Evolutionary conservation across 1,139 yeast species (phyloP).

Genomic region (Pichia sp.): DNA sequence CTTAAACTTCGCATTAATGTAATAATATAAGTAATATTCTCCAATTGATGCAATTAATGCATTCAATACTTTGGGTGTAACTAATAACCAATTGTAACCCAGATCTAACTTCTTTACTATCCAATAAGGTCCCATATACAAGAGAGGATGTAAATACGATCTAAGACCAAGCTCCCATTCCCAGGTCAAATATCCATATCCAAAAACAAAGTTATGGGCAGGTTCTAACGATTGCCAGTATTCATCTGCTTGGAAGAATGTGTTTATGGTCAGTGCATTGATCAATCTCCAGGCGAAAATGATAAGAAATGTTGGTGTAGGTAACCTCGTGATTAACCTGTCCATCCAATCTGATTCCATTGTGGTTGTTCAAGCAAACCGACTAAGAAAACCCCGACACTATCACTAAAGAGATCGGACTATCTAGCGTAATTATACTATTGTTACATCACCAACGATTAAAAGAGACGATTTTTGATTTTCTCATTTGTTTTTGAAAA

Average conservation of each 20-base stretch:
- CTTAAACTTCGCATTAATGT: constrained; percentile 36
- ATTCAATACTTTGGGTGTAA: constrained; percentile 60
- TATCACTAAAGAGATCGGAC: too few relatives aligned
- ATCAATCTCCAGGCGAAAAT: constrained; percentile 35
- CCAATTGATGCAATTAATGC: constrained; percentile 67
- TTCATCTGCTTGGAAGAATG: constrained; percentile 96
- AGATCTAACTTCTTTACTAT: constrained; percentile 27
- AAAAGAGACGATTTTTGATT: too few relatives aligned
- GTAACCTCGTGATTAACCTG: background rate
- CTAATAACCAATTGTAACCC: constrained; percentile 32
- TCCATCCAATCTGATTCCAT: constrained; percentile 1
- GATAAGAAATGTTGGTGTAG: background rate
- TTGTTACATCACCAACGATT: too few relatives aligned
- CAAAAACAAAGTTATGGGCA: constrained; percentile 68
- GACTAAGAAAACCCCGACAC: background rate
- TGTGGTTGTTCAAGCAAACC: background rate
- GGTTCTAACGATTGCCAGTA: constrained; percentile 91
- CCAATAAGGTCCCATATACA: constrained; percentile 46
- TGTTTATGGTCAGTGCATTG: constrained; percentile 57
- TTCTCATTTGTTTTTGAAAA: background rate
- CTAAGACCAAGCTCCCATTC: constrained; percentile 80
- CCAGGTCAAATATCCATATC: constrained; percentile 88
- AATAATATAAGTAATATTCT: constrained; percentile 52
- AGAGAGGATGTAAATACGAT: constrained; percentile 71
- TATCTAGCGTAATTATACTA: too few relatives aligned